A percentile compares a stretch with the other conserved stretches of the same genome.
Evolutionary conservation across 2,329 filamentous ascomycete genomes (phyloP).

Genomic region (Alternaria consortialis): DNA sequence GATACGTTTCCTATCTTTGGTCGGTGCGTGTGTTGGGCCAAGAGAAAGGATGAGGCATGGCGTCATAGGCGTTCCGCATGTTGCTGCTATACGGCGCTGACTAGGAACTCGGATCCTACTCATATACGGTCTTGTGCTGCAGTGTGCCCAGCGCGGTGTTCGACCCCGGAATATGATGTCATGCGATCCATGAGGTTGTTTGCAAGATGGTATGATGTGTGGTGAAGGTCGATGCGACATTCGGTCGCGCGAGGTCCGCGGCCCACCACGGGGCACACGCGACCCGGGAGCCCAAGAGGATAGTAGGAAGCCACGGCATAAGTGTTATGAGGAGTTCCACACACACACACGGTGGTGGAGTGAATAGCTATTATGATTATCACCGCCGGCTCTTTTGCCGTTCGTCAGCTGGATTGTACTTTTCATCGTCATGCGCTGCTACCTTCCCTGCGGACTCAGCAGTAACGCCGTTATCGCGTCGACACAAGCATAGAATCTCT

Average conservation of each 20-base stretch:
- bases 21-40: slow-evolving; percentile 17
- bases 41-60: slow-evolving; percentile 30
- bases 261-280: background rate
- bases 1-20: slow-evolving; percentile 18
- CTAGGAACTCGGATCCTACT: background rate
- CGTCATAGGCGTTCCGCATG: slow-evolving; percentile 29
- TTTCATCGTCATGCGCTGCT: background rate
- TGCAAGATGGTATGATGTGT: background rate
- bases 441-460: slow-evolving; percentile 16
- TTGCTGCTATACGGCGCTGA: background rate
- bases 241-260: background rate
- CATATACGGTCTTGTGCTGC: background rate
- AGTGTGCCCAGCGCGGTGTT: background rate
- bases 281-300: background rate
- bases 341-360: background rate
- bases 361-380: background rate
- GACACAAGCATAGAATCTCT: slow-evolving; percentile 42
- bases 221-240: background rate
- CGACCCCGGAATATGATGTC: background rate
- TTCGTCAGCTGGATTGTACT: background rate
- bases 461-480: slow-evolving; percentile 40
- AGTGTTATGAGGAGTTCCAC: background rate
- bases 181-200: background rate
- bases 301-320: background rate
- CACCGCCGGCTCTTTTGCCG: background rate